Evolutionary conservation across 73 alveolate species (phyloP), one percentile per base, ranked within the genome.

Genomic region (Paramecium primaurelia): DNA sequence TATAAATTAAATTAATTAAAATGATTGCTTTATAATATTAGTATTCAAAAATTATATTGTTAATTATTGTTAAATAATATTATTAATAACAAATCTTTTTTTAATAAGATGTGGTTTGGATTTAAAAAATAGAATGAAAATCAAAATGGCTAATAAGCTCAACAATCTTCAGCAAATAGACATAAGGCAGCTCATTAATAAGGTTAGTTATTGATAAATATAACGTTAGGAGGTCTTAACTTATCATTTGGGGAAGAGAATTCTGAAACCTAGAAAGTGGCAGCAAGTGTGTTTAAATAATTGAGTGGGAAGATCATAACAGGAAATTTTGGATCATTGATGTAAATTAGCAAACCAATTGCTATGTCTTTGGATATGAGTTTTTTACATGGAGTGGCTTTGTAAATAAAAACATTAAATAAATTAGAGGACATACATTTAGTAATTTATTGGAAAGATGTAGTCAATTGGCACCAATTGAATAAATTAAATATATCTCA

Each of bases 171-270:
- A 0, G 22, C 49, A 25, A n/a, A 28, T 64, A 64, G 84, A 64
- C 84, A 64, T n/a, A 64, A 64, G 49, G 84, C 84, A 32, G 84
- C 84, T 25, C 84, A 64, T 64, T 64, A 34, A 32, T 64, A 64
- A 64, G 84, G 84, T 64, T 4, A 54, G 32, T 54, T 12, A 8
- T 28, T 64, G 51, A 28, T 28, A 5, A 32, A 32, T 34, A 32
- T 28, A 8, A 32, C 10, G 20, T 64, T 59, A 64, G 84, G 84
- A 25, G 84, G 84, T 32, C 26, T 64, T 64, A 64, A 64, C 22
- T 64, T 64, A 28, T 64, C 84, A 32, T 64, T 12, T 64, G 84
- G 84, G 4, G 87, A 73, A 12, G 87, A 73, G 5, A 40, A 38
- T 73, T 73, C 87, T 22, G 59, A 73, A 37, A 73, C 59, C 2